A percentile compares a stretch with the other conserved stretches of the same genome.
These are phyloP conservation scores for Paramecium pentaurelia DNA, from an alignment of 73 alveolate genomes.

Conservation along the genomic window DNA sequence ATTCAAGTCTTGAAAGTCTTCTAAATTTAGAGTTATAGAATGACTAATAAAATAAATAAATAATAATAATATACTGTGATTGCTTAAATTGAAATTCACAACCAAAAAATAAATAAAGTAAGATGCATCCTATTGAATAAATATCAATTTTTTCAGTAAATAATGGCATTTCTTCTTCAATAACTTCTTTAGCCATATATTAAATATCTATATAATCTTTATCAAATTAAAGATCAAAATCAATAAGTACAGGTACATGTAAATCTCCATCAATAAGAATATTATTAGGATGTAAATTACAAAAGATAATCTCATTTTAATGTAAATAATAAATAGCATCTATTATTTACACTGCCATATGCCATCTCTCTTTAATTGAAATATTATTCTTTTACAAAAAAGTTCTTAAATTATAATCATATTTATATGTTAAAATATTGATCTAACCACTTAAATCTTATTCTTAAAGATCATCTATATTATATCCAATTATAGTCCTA, in stretches of 20 bases:
- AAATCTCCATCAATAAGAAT: not conserved
- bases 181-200: not conserved
- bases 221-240: not conserved
- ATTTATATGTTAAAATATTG: not conserved
- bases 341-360: not conserved
- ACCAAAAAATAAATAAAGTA: not conserved
- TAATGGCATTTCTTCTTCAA: not conserved
- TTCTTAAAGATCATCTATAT: not conserved
- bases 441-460: not conserved
- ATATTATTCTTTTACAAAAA: not conserved
- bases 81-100: not conserved
- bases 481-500: not conserved
- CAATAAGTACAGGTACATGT: not conserved
- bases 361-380: not conserved
- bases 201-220: not conserved
- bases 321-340: conserved; percentile 39
- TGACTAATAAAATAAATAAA: not conserved
- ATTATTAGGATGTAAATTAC: conserved; percentile 27
- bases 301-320: not conserved
- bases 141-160: not conserved
- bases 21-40: not conserved
- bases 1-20: not conserved
- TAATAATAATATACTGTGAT: not conserved
- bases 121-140: not conserved
- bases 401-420: not conserved